Percentiles rank a stretch among this genome's conserved stretches.
phyloP scores from a whole-genome alignment of 2,329 filamentous ascomycete genomes.

The Aspergillus nomiae region DNA sequence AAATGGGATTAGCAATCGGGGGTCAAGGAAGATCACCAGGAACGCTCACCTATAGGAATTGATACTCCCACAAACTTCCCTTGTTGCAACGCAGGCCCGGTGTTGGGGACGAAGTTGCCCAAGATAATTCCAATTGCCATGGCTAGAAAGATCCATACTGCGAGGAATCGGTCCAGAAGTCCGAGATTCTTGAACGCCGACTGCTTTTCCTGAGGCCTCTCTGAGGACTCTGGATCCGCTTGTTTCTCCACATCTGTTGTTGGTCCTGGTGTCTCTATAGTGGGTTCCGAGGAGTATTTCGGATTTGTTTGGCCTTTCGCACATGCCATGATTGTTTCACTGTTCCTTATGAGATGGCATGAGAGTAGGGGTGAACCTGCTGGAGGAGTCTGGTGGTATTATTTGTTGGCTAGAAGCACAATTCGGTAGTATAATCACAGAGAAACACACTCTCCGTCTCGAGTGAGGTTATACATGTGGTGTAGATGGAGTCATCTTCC shows the following conservation, averaged over 20 bases:
- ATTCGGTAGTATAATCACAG: background rate
- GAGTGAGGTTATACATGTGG: background rate
- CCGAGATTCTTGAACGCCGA: conserved; percentile 54
- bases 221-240: background rate
- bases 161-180: conserved; percentile 65
- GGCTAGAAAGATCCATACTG: conserved; percentile 74
- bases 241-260: conserved; percentile 13
- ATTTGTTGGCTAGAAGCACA: background rate
- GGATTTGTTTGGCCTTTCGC: background rate
- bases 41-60: conserved; percentile 61
- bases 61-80: conserved; percentile 74
- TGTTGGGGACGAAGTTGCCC: conserved; percentile 70
- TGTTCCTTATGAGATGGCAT: background rate
- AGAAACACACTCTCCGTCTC: background rate
- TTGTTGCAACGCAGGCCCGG: conserved; percentile 64
- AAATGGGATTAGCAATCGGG: background rate
- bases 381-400: background rate
- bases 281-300: background rate
- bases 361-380: background rate
- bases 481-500: background rate
- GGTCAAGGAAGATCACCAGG: conserved; percentile 12
- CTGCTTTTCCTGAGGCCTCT: conserved; percentile 8
- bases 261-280: background rate
- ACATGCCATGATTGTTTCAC: background rate
- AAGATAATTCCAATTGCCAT: conserved; percentile 76